Evolutionary conservation across 176 grass and related monocot species (phyloP).

Genomic region (Cymbopogon citratus): DNA sequence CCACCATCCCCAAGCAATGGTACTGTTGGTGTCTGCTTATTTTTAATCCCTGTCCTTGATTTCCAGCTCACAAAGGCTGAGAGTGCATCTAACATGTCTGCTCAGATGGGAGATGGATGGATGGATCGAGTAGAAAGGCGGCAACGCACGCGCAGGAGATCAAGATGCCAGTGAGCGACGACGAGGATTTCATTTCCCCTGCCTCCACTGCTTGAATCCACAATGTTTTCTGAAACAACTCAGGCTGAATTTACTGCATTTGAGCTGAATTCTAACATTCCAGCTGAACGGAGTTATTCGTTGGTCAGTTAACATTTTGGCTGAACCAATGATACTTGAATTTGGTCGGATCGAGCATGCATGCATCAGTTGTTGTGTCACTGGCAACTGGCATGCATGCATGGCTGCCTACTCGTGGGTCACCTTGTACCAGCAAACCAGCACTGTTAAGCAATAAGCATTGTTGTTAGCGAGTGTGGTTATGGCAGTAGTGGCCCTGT

Average conservation of each 20-base stretch:
- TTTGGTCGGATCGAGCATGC: conserved; percentile 17
- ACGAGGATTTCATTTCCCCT: neutral
- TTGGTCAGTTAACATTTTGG: neutral
- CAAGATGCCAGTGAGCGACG: neutral
- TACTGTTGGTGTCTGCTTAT: conserved; percentile 18
- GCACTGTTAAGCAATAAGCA: neutral
- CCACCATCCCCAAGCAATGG: neutral
- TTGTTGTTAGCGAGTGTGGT: neutral
- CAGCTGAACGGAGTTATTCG: neutral
- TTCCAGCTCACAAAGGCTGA: neutral
- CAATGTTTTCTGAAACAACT: neutral
- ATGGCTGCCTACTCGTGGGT: neutral
- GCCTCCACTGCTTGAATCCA: neutral
- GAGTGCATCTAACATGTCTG: neutral
- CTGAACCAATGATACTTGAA: neutral
- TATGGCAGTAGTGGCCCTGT: conserved; percentile 12
- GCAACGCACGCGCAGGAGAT: neutral
- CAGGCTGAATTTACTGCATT: neutral
- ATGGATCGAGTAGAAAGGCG: conserved; percentile 5
- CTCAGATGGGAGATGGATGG: neutral
- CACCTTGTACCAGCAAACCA: neutral
- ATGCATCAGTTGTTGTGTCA: conserved; percentile 19
- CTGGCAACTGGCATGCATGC: neutral
- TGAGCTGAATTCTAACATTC: neutral
- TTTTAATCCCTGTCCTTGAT: conserved; percentile 25